Percentiles rank a stretch among this genome's conserved stretches.
These are phyloP conservation scores for Aspergillus pseudoviridinutans DNA, from an alignment of 2,329 filamentous ascomycete genomes.

Conservation along the genomic window DNA sequence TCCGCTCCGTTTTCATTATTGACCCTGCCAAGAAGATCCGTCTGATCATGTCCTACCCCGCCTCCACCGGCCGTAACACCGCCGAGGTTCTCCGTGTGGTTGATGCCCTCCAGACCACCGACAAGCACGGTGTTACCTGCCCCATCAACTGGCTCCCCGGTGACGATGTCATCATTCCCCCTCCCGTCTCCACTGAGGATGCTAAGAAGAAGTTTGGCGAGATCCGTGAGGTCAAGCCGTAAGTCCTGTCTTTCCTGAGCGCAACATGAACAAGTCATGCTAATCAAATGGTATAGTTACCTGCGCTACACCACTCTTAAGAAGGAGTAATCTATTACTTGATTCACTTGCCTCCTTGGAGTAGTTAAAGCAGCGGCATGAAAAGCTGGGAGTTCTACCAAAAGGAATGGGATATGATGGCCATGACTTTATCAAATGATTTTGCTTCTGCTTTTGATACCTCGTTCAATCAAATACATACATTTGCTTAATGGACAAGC, in stretches of 20 bases:
- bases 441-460: slow-evolving; percentile 5
- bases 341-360: neutral
- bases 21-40: slow-evolving; percentile 93
- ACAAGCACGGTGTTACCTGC: slow-evolving; percentile 84
- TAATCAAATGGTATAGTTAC: slow-evolving; percentile 25
- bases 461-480: slow-evolving; percentile 3
- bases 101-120: slow-evolving; percentile 77
- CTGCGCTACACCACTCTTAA: slow-evolving; percentile 35
- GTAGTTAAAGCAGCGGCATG: neutral
- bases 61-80: slow-evolving; percentile 81
- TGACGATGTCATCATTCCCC: slow-evolving; percentile 89
- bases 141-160: slow-evolving; percentile 89
- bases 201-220: slow-evolving; percentile 85
- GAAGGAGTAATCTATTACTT: slow-evolving; percentile 23
- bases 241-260: slow-evolving; percentile 11
- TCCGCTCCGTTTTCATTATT: slow-evolving; percentile 92
- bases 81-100: slow-evolving; percentile 74
- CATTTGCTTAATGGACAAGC: neutral
- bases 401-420: slow-evolving; percentile 7
- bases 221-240: slow-evolving; percentile 58
- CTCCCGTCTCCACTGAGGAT: slow-evolving; percentile 75
- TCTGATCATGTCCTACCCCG: slow-evolving; percentile 88
- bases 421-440: slow-evolving; percentile 6
- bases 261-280: neutral
- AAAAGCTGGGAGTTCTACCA: neutral